phyloP scores from a whole-genome alignment of 257 asterid genomes.

The Lantana camara region DNA sequence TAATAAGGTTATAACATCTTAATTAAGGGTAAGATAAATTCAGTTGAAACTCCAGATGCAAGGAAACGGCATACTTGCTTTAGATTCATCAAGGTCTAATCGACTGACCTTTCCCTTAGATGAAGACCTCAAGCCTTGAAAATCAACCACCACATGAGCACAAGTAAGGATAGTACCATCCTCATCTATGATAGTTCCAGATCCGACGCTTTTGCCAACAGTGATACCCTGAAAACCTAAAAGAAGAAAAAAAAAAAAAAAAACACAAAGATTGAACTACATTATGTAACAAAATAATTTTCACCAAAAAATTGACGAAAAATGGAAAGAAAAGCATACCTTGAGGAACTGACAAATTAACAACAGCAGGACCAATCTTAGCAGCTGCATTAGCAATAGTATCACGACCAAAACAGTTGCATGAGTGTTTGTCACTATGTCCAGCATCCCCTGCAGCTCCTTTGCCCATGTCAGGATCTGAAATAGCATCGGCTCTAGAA shows the following conservation, averaged over 20 bases:
- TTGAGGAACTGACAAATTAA: conserved; percentile 71
- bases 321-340: conserved; percentile 34
- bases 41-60: conserved; percentile 7
- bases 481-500: conserved; percentile 37
- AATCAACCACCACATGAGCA: conserved; percentile 78
- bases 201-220: conserved; percentile 69
- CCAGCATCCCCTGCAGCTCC: conserved; percentile 40
- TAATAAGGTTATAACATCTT: neutral
- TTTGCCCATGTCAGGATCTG: conserved; percentile 40
- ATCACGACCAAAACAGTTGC: conserved; percentile 81
- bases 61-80: neutral
- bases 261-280: conserved; percentile 8
- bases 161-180: conserved; percentile 93
- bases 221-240: conserved; percentile 60
- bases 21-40: neutral
- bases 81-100: conserved; percentile 2
- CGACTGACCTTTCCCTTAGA: conserved; percentile 60
- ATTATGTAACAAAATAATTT: neutral
- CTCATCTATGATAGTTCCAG: conserved; percentile 81
- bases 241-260: conserved; percentile 21
- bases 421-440: conserved; percentile 45
- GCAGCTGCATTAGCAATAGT: conserved; percentile 87
- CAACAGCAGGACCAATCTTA: conserved; percentile 85
- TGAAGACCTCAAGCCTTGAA: conserved; percentile 53
- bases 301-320: neutral